Conservation (phyloP, 306 rosid species). For the Cucurbita maxima region DNA sequence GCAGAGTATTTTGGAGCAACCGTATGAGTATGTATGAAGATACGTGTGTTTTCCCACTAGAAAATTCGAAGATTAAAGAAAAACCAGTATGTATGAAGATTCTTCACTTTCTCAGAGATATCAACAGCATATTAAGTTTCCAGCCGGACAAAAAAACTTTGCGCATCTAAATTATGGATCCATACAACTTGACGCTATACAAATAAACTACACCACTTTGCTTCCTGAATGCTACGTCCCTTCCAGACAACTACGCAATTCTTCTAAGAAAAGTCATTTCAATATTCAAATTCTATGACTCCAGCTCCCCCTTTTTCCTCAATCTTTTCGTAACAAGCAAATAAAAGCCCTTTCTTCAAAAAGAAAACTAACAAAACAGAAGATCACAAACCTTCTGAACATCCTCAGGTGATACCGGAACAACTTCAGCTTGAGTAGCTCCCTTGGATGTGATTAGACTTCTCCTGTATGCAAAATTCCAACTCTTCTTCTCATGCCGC, state of each 20-base stretch:
- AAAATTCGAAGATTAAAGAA: background rate
- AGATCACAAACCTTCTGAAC: constrained; percentile 38
- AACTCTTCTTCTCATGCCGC: constrained; percentile 3
- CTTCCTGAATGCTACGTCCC: background rate
- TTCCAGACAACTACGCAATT: background rate
- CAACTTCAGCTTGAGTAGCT: constrained; percentile 41
- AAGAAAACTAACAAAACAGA: background rate
- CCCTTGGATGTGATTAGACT: constrained; percentile 32
- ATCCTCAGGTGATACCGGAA: constrained; percentile 73
- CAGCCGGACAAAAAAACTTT: background rate
- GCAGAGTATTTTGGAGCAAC: background rate
- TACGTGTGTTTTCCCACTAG: background rate
- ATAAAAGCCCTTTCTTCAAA: background rate
- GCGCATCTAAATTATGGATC: background rate
- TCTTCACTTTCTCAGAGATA: background rate
- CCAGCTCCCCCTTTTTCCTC: background rate
- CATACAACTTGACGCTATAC: background rate
- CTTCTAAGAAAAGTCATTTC: background rate
- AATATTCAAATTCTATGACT: background rate
- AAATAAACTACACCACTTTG: background rate
- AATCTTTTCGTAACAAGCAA: constrained; percentile 2
- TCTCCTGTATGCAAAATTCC: constrained; percentile 7
- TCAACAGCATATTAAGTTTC: background rate
- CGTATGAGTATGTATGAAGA: background rate
- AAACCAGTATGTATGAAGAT: background rate